A percentile compares a stretch with the other conserved stretches of the same genome.
These are phyloP conservation scores for Uncinocarpus reesii DNA, from an alignment of 2,329 filamentous ascomycete species.

Conservation along the genomic window DNA sequence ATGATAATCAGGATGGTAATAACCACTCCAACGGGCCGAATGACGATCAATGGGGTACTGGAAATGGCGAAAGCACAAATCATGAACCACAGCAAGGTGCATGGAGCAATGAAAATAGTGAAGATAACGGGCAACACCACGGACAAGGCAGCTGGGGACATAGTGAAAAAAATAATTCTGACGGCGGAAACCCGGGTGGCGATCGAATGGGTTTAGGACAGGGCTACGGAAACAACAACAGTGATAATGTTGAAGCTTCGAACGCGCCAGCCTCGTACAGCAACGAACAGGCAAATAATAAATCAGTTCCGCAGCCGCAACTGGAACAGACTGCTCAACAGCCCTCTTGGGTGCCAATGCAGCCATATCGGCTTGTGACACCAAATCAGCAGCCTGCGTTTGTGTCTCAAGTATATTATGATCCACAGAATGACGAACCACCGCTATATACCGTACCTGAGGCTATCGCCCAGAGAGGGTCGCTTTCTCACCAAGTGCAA, in stretches of 20 bases:
- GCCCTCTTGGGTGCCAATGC: constrained; percentile 1
- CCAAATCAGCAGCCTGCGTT: constrained; percentile 7
- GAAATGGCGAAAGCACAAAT: constrained; percentile 1
- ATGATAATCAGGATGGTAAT: not conserved
- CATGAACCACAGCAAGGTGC: not conserved
- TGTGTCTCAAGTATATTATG: constrained; percentile 13
- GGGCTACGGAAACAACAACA: not conserved
- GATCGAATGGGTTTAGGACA: not conserved
- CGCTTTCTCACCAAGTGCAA: constrained; percentile 25
- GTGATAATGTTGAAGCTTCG: not conserved
- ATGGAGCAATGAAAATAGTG: not conserved
- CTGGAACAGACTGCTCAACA: not conserved
- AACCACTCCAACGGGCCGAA: not conserved
- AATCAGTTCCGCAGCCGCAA: not conserved
- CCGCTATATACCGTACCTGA: constrained; percentile 19
- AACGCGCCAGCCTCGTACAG: not conserved
- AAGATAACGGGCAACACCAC: not conserved
- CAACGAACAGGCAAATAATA: constrained; percentile 5
- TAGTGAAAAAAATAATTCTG: not conserved
- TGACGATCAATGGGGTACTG: not conserved
- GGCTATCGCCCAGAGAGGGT: constrained; percentile 14
- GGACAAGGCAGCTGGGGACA: not conserved
- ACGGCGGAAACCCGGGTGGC: not conserved
- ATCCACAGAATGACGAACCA: constrained; percentile 15
- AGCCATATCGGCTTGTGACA: constrained; percentile 6